These are phyloP conservation scores for Suhomyces kunorum DNA, from an alignment of 1,139 yeast species.

Conservation along the genomic window DNA sequence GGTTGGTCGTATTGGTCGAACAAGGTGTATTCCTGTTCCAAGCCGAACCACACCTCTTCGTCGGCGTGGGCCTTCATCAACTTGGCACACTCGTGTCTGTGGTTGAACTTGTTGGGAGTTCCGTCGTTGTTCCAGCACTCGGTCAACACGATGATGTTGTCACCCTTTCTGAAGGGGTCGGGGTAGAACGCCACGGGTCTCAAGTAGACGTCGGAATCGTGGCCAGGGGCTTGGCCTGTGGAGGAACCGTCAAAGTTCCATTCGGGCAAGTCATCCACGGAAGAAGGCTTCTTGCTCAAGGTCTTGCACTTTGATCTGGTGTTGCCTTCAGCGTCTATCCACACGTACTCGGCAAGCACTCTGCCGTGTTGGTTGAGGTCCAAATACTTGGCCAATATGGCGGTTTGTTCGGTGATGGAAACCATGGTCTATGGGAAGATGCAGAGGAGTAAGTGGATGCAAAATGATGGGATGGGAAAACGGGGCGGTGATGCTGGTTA, in stretches of 20 bases:
- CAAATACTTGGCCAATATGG: slow-evolving; percentile 77
- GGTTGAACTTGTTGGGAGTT: slow-evolving; percentile 97
- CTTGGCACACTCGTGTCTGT: slow-evolving; percentile 96
- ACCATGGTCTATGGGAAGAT: slow-evolving; percentile 24
- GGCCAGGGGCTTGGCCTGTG: slow-evolving; percentile 98
- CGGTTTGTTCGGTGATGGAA: slow-evolving; percentile 65
- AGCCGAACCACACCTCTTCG: slow-evolving; percentile 93
- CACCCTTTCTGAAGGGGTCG: slow-evolving; percentile 98
- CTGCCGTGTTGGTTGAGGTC: slow-evolving; percentile 84
- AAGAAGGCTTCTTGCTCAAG: slow-evolving; percentile 62
- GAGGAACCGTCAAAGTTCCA: slow-evolving; percentile 99
- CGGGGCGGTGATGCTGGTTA: slow-evolving; percentile 1
- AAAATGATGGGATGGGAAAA: slow-evolving; percentile 2
- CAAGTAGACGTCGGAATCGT: slow-evolving; percentile 90
- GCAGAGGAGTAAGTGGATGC: slow-evolving; percentile 4
- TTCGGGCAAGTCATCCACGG: slow-evolving; percentile 89
- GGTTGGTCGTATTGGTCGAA: slow-evolving; percentile 88
- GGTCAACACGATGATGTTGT: slow-evolving; percentile 88
- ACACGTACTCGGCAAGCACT: slow-evolving; percentile 92
- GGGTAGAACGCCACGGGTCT: slow-evolving; percentile 93
- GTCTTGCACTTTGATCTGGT: slow-evolving; percentile 95
- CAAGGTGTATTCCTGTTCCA: slow-evolving; percentile 97
- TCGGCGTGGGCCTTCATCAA: slow-evolving; percentile 89
- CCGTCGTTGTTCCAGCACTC: slow-evolving; percentile 99
- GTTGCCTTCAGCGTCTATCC: slow-evolving; percentile 94